Percentiles rank a stretch among this genome's conserved stretches.
Evolutionary conservation across 2,329 filamentous ascomycete genomes (phyloP).

Genomic region (Tolypocladium ovalisporum): DNA sequence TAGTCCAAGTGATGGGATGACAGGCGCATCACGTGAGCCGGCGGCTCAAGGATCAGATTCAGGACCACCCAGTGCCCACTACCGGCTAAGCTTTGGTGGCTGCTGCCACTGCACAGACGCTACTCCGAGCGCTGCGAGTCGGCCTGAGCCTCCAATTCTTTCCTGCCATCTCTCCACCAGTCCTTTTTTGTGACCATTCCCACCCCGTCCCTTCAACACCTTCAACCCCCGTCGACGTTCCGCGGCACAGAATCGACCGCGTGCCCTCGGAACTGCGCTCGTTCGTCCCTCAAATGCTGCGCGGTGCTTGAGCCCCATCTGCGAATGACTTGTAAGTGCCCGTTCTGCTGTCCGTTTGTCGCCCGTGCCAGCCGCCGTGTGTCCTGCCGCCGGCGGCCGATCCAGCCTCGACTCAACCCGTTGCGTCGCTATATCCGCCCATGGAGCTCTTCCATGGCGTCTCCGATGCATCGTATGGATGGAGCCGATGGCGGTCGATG

Average conservation of each 20-base stretch:
- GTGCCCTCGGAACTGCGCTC: slow-evolving; percentile 11
- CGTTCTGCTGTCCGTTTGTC: slow-evolving; percentile 14
- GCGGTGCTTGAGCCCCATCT: slow-evolving; percentile 27
- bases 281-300: slow-evolving; percentile 12
- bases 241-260: slow-evolving; percentile 10
- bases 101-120: neutral
- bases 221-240: slow-evolving; percentile 13
- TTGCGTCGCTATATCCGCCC: slow-evolving; percentile 23
- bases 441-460: slow-evolving; percentile 11
- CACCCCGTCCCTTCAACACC: slow-evolving; percentile 21
- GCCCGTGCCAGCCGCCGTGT: slow-evolving; percentile 19
- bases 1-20: neutral
- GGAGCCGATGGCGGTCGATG: slow-evolving; percentile 22
- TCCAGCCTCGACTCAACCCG: slow-evolving; percentile 20
- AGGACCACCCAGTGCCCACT: neutral
- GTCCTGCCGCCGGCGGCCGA: slow-evolving; percentile 24
- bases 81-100: neutral
- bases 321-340: slow-evolving; percentile 42
- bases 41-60: neutral
- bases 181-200: slow-evolving; percentile 24
- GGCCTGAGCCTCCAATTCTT: slow-evolving; percentile 27
- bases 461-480: slow-evolving; percentile 20
- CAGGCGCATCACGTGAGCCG: neutral
- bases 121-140: neutral
- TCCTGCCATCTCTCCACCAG: slow-evolving; percentile 24